A percentile compares a stretch with the other conserved stretches of the same genome.
Conservation (phyloP, 2,329 filamentous ascomycete species). For the Fusarium sp. region DNA sequence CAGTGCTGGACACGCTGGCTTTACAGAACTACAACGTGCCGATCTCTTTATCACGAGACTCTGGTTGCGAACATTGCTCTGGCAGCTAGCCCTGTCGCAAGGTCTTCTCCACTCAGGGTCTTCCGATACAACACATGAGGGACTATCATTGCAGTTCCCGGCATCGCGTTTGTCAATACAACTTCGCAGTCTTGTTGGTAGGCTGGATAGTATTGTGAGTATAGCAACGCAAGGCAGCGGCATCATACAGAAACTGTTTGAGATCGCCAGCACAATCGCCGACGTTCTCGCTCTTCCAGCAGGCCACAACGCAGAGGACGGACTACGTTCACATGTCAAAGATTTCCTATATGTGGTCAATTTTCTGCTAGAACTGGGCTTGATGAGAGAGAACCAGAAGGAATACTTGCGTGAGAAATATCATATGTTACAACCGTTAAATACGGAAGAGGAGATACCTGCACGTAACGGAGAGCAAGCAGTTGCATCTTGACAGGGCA, state of each 20-base stretch:
- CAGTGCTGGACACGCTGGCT: conserved; percentile 42
- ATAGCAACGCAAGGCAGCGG: conserved; percentile 68
- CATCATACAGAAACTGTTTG: conserved; percentile 70
- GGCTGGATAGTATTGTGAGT: conserved; percentile 54
- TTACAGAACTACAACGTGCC: conserved; percentile 56
- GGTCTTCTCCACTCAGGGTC: conserved; percentile 54
- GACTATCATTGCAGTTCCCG: conserved; percentile 56
- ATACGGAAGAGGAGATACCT: conserved; percentile 28
- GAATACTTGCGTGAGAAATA: conserved; percentile 58
- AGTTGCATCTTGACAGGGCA: conserved; percentile 15
- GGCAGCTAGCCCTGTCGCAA: conserved; percentile 57
- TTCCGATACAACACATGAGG: conserved; percentile 51
- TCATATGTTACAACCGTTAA: conserved; percentile 50
- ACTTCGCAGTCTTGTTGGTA: conserved; percentile 54
- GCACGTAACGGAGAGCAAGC: conserved; percentile 21
- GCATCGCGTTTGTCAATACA: conserved; percentile 55
- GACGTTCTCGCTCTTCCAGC: conserved; percentile 67
- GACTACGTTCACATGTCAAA: conserved; percentile 61
- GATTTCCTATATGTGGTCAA: conserved; percentile 66
- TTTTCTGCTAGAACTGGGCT: conserved; percentile 63
- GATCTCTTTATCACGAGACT: conserved; percentile 57
- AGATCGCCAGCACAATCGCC: conserved; percentile 70
- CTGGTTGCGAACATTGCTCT: conserved; percentile 57
- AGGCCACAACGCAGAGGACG: conserved; percentile 55
- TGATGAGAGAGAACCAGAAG: conserved; percentile 60